Evolutionary conservation across 2,329 filamentous ascomycete species (phyloP).

Genomic region (Neurospora sp.): DNA sequence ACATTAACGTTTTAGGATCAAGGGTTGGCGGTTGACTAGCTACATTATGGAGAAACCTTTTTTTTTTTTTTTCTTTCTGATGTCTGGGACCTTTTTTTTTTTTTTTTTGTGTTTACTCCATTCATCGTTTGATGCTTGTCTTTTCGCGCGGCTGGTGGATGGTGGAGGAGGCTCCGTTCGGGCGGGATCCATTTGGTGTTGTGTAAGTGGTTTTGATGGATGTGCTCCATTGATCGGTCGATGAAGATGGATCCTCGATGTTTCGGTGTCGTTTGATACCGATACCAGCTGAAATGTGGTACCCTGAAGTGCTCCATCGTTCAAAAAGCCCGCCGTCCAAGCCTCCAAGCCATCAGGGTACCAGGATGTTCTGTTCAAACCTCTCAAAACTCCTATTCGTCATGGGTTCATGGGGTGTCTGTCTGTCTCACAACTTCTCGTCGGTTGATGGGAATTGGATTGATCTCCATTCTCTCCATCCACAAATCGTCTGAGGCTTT

Average conservation of each 20-base stretch:
- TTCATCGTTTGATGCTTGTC: neutral
- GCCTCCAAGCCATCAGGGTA: neutral
- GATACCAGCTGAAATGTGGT: neutral
- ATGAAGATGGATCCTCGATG: neutral
- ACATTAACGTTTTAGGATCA: neutral
- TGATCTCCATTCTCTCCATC: neutral
- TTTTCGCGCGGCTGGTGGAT: neutral
- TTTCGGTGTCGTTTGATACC: neutral
- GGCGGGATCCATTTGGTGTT: neutral
- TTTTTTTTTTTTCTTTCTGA: neutral
- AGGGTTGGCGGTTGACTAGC: neutral
- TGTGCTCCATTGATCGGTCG: neutral
- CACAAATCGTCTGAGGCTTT: neutral
- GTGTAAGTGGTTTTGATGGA: neutral
- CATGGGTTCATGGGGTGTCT: neutral
- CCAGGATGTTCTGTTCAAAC: neutral
- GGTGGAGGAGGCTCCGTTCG: neutral
- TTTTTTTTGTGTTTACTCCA: neutral
- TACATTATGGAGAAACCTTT: neutral
- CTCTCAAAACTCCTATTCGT: neutral
- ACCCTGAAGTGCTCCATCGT: neutral
- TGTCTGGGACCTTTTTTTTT: neutral
- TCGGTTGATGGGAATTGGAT: neutral
- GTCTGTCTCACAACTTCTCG: neutral
- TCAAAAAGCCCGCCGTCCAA: neutral